These are phyloP conservation scores for Umbilicus rupestris DNA, from an alignment of 164 flowering plant genomes.

Conservation along the genomic window DNA sequence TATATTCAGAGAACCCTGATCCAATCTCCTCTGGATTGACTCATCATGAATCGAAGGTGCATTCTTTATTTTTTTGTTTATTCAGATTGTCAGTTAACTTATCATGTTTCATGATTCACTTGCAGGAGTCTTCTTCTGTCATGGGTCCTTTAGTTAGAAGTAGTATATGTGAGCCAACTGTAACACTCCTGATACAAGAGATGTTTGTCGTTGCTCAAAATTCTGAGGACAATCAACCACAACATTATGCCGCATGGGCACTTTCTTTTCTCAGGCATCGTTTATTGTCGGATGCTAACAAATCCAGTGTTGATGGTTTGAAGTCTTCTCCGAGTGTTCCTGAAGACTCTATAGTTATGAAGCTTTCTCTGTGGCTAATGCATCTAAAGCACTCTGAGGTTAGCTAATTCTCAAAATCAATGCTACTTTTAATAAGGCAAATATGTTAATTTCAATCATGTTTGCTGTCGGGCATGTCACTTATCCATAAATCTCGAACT, in stretches of 20 bases:
- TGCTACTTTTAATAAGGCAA: background rate
- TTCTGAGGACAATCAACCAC: constrained; percentile 49
- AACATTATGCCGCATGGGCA: constrained; percentile 90
- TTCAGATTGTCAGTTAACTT: background rate
- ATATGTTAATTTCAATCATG: background rate
- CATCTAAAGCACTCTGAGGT: constrained; percentile 47
- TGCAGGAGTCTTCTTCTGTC: constrained; percentile 49
- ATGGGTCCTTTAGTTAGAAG: constrained; percentile 57
- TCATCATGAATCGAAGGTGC: constrained; percentile 39
- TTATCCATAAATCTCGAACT: constrained; percentile 9
- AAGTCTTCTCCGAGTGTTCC: constrained; percentile 43
- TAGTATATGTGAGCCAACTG: constrained; percentile 40
- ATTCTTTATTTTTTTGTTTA: background rate
- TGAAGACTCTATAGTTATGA: constrained; percentile 59
- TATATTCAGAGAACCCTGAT: constrained; percentile 19
- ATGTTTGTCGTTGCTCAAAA: constrained; percentile 78
- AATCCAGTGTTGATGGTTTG: constrained; percentile 17
- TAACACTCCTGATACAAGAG: constrained; percentile 62
- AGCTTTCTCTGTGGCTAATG: constrained; percentile 63
- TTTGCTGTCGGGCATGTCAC: background rate
- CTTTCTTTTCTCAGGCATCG: constrained; percentile 64
- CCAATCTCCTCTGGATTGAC: constrained; percentile 15
- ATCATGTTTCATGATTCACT: background rate
- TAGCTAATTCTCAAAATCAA: constrained; percentile 10
- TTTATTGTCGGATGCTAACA: constrained; percentile 28